Percentiles rank a stretch among this genome's conserved stretches.
Conservation (phyloP, 2,329 filamentous ascomycete species). For the Tolypocladium sp. region DNA sequence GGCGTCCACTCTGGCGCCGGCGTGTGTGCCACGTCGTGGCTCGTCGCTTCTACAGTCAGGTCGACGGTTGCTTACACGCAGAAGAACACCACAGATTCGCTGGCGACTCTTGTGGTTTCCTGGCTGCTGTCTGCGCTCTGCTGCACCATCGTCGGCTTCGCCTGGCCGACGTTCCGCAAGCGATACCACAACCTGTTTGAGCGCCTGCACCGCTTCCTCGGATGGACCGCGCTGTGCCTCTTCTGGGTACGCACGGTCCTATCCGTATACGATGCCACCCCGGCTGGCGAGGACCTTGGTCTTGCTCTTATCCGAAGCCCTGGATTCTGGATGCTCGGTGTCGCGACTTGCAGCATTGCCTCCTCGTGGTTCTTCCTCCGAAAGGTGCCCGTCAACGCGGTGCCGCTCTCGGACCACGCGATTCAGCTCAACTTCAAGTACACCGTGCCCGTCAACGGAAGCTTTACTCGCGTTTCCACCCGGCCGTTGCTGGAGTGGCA, state of each 20-base stretch:
- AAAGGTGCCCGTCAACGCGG: slow-evolving; percentile 54
- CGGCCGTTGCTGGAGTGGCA: slow-evolving; percentile 64
- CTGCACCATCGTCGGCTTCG: slow-evolving; percentile 48
- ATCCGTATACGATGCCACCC: slow-evolving; percentile 35
- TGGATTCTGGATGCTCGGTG: slow-evolving; percentile 57
- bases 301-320: slow-evolving; percentile 26
- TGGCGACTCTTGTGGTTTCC: slow-evolving; percentile 37
- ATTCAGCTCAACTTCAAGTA: slow-evolving; percentile 62
- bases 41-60: slow-evolving; percentile 31
- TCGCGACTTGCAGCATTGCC: slow-evolving; percentile 55
- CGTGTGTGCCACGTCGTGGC: slow-evolving; percentile 39
- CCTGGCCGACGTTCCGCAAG: slow-evolving; percentile 54
- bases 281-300: slow-evolving; percentile 22
- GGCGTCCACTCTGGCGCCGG: slow-evolving; percentile 42
- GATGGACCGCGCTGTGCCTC: slow-evolving; percentile 57
- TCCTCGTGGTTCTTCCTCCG: slow-evolving; percentile 68
- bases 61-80: slow-evolving; percentile 24
- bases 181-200: slow-evolving; percentile 63
- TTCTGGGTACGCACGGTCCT: slow-evolving; percentile 58
- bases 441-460: slow-evolving; percentile 41
- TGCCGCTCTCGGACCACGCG: slow-evolving; percentile 63
- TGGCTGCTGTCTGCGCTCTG: slow-evolving; percentile 51
- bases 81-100: slow-evolving; percentile 23
- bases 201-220: slow-evolving; percentile 60
- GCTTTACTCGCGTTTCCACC: slow-evolving; percentile 46